A percentile compares a stretch with the other conserved stretches of the same genome.
Conservation (phyloP, 805 yeast genomes). For the Scheffersomyces stipitis region DNA sequence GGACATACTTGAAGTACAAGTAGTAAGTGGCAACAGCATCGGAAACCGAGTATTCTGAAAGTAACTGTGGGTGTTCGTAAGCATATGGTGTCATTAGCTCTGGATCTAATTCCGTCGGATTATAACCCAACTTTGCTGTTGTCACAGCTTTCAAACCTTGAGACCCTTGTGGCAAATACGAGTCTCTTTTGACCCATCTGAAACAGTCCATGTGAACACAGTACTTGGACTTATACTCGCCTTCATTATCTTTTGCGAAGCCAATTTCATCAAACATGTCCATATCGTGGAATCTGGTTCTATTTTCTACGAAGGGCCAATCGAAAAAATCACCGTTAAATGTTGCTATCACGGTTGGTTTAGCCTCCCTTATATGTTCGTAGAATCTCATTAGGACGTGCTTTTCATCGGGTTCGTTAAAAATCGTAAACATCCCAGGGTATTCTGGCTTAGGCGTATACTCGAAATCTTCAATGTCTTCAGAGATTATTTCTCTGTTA, state of each 20-base stretch:
- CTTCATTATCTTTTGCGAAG: constrained; percentile 83
- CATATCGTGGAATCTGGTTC: constrained; percentile 81
- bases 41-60: constrained; percentile 97
- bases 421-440: constrained; percentile 84
- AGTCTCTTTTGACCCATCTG: constrained; percentile 97
- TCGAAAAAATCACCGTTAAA: constrained; percentile 98
- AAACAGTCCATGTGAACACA: constrained; percentile 98
- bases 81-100: constrained; percentile 99
- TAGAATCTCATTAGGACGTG: constrained; percentile 74
- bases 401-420: constrained; percentile 85
- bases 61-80: constrained; percentile 82
- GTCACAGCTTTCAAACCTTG: constrained; percentile 98
- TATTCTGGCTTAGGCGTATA: constrained; percentile 97
- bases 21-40: constrained; percentile 99
- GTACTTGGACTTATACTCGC: constrained; percentile 87
- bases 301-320: constrained; percentile 96
- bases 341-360: constrained; percentile 96
- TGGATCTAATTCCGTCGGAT: constrained; percentile 95
- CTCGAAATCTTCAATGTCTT: constrained; percentile 95
- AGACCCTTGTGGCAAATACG: constrained; percentile 96
- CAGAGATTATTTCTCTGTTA: constrained; percentile 88
- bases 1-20: constrained; percentile 93
- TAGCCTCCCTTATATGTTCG: constrained; percentile 83
- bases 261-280: constrained; percentile 94
- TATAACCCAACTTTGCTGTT: constrained; percentile 90